Evolutionary conservation across 2,329 filamentous ascomycete species (phyloP).

Genomic region (Colletotrichum endophyticum): DNA sequence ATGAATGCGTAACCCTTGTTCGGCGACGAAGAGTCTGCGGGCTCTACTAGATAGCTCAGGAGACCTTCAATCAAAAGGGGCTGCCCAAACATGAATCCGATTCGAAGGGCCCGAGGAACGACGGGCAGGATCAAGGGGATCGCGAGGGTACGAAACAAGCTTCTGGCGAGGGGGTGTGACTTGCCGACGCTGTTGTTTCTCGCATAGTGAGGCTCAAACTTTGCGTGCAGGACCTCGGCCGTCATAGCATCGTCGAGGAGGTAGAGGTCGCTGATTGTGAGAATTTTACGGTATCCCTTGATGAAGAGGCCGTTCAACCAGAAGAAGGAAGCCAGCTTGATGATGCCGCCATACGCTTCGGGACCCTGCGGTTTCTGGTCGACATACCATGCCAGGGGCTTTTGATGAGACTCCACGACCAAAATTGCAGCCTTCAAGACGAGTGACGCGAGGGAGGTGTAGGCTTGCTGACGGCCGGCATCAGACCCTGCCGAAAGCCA

Average conservation of each 20-base stretch:
- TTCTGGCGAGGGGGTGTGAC: conserved; percentile 31
- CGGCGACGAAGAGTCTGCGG: conserved; percentile 13
- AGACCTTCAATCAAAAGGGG: conserved; percentile 41
- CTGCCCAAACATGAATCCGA: conserved; percentile 41
- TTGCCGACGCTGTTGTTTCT: not conserved
- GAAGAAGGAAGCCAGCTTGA: conserved; percentile 32
- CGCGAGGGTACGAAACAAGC: conserved; percentile 30
- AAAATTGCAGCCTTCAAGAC: conserved; percentile 24
- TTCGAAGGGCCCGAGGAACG: conserved; percentile 31
- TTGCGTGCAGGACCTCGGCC: not conserved
- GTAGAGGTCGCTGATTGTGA: conserved; percentile 32
- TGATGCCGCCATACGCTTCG: conserved; percentile 36
- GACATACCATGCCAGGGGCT: not conserved
- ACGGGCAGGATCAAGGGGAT: conserved; percentile 37
- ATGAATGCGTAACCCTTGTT: conserved; percentile 46
- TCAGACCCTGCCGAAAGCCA: not conserved
- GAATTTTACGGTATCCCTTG: conserved; percentile 31
- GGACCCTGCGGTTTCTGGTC: conserved; percentile 39
- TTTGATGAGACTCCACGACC: conserved; percentile 25
- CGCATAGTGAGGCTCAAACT: conserved; percentile 6
- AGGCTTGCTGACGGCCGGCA: not conserved
- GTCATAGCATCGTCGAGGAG: conserved; percentile 20
- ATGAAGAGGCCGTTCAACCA: conserved; percentile 41
- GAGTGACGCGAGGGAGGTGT: conserved; percentile 20
- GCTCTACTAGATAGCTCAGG: conserved; percentile 30